Evolutionary conservation across 1,284 basidiomycete genomes (phyloP), one percentile per base, ranked within the genome.

Genomic region (Puccinia novopanici): DNA sequence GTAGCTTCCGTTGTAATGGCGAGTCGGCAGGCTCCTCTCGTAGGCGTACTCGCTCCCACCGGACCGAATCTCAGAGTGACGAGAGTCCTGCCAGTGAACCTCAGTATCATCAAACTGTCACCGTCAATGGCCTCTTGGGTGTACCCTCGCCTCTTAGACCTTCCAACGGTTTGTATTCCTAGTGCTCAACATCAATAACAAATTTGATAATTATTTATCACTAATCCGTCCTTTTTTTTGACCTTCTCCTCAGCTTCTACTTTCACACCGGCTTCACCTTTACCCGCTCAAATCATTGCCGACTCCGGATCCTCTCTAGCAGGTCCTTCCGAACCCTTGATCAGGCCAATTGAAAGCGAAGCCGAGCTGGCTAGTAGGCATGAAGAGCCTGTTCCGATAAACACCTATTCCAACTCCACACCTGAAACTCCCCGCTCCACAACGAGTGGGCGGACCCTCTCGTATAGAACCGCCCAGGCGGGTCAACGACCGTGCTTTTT

Each of bases 11-110:
- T 6, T 54, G 34, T 9, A 54, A 19, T 30, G 34, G 48, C 9
- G 45, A 52, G 22, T 40, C 40, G 9, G 45, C 54, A 2, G 34
- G 17, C 27, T 30, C 22, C 3, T 37, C 45, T 40, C 70, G 70
- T 30, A 30, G 48, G 50, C 50, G 45, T 15, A 48, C 34, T n/a
- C 48, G 27, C 9, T 68, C 67, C 37, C 42, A 68, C 37, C 67
- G 59, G 0, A 63, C 59, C 59, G 59, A 63, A 63, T 63, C 59
- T 8, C 59, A 63, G 59, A 40, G 59, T 34, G 59, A 63, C 59
- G 59, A 63, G 15, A 63, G 30, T 37, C 57, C 59, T 4, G 17
- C 59, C 0, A 63, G 59, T 17, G 57, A 61, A 17, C 24, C 10
- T 15, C 19, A 10, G 10, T 6, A 6, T 34, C 59, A 63, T 40